A percentile compares a stretch with the other conserved stretches of the same genome.
Conservation (phyloP, 2,329 filamentous ascomycete genomes). For the Cladosporium sp. region DNA sequence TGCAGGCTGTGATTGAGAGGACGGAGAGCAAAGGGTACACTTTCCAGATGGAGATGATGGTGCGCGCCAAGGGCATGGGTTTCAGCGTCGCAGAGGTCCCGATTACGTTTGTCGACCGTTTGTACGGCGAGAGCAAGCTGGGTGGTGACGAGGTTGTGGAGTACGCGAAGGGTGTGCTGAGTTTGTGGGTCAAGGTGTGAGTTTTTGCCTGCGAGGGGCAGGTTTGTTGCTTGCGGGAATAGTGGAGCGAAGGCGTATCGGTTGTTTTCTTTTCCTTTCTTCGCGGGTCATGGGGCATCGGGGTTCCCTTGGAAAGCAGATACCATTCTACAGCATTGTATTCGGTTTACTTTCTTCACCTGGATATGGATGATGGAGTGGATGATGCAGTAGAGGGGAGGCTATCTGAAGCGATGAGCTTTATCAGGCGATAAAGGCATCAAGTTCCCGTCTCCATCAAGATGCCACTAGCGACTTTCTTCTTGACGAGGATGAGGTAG, state of each 20-base stretch:
- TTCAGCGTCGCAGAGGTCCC: slow-evolving; percentile 92
- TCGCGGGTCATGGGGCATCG: not conserved
- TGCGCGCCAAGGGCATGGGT: slow-evolving; percentile 92
- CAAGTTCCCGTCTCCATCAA: too few species aligned
- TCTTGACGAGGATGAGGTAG: too few species aligned
- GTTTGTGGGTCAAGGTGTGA: slow-evolving; percentile 48
- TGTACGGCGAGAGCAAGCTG: slow-evolving; percentile 94
- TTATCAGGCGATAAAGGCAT: too few species aligned
- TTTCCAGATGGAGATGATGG: slow-evolving; percentile 99
- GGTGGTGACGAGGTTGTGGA: slow-evolving; percentile 94
- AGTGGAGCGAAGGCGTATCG: not conserved
- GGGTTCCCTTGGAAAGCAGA: slow-evolving; percentile 4
- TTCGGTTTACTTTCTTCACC: not conserved
- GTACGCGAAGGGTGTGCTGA: slow-evolving; percentile 69
- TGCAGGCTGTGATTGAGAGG: slow-evolving; percentile 83
- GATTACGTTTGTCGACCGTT: slow-evolving; percentile 89
- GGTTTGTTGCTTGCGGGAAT: not conserved
- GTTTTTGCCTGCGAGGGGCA: not conserved
- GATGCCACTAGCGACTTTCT: too few species aligned
- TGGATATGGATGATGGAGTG: too few species aligned
- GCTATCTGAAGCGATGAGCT: too few species aligned
- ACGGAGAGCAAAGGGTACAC: slow-evolving; percentile 97
- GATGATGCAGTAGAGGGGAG: too few species aligned
- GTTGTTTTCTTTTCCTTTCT: not conserved
- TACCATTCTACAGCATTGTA: slow-evolving; percentile 12